phyloP scores from a whole-genome alignment of 108 stramenopile species.

The Hondaea fermentalgiana region DNA sequence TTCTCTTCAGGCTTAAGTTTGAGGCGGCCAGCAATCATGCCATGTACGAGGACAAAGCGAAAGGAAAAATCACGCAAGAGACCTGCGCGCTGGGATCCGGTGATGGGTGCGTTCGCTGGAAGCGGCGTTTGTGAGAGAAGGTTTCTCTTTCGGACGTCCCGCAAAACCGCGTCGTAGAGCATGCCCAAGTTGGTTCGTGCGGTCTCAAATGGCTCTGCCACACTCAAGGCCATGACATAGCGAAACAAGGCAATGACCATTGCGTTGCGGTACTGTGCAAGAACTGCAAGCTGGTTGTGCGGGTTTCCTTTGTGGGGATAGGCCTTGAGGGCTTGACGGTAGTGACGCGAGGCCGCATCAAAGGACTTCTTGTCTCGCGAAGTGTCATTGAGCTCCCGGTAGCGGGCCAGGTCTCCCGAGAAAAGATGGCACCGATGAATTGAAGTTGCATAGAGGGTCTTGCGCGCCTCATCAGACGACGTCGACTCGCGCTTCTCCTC shows the following conservation, averaged over 20 bases:
- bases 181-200: background rate
- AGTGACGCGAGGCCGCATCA: background rate
- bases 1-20: background rate
- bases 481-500: background rate
- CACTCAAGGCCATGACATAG: background rate
- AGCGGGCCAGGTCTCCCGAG: background rate
- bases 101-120: background rate
- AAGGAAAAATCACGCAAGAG: background rate
- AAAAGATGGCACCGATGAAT: background rate
- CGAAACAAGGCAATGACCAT: background rate
- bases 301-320: background rate
- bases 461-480: background rate
- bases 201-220: background rate
- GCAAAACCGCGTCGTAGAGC: background rate
- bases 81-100: background rate
- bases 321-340: background rate
- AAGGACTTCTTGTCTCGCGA: background rate
- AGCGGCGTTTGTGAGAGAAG: background rate
- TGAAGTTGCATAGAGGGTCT: background rate
- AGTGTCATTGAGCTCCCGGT: background rate
- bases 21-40: background rate
- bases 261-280: background rate
- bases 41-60: background rate
- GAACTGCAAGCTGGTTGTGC: conserved; percentile 5
- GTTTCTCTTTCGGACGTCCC: background rate